Base-by-base conservation (phyloP, 139 green algal species). In the Coccomyxa sp. region DNA sequence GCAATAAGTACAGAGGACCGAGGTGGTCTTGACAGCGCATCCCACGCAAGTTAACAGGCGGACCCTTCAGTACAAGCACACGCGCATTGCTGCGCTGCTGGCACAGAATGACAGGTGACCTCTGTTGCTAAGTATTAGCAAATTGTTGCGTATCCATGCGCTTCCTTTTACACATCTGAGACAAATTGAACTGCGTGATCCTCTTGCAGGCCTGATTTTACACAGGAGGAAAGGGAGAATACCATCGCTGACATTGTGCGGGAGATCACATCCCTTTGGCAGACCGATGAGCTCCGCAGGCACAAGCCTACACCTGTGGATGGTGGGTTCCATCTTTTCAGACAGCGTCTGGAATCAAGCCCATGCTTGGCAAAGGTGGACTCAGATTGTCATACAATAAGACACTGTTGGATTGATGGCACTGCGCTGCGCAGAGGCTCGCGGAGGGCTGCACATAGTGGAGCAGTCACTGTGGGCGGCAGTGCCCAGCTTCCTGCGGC, bases 231-330 rank as follows among this genome's bases (percentile, higher is more conserved):
- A 86, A 85, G 88, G 71, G 84, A 89, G 15, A 74, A 82, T 58
- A 79, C 84, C 15, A 85, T 96, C 1, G 85, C 90, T 30, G 93
- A 95, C 81, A 82, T 98, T 23, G 84, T 92, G 74, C 87, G 93
- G 0, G 95, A 98, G 87, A 92, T 98, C 81, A 93, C 92, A 9
- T 89, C 91, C 16, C 87, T 97, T 57, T 99, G 96, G 96, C 91
- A 98, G 88, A 99, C 96, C 28, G 95, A 98, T 83, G 96, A 99
- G 90, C 93, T 99, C 81, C 85, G 96, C 51, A 82, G 95, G 10
- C 82, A 89, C 77, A 95, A 95, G 87, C 96, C 96, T 15, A 97
- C 94, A 32, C 95, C 96, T 0, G 82, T 97, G 77, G 96, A 99
- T 83, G 93, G 93, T 96, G 60, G 75, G 84, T 10, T 32, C 66